These are phyloP conservation scores for Smallanthus sonchifolius DNA, from an alignment of 129 eudicot genomes.

Conservation along the genomic window DNA sequence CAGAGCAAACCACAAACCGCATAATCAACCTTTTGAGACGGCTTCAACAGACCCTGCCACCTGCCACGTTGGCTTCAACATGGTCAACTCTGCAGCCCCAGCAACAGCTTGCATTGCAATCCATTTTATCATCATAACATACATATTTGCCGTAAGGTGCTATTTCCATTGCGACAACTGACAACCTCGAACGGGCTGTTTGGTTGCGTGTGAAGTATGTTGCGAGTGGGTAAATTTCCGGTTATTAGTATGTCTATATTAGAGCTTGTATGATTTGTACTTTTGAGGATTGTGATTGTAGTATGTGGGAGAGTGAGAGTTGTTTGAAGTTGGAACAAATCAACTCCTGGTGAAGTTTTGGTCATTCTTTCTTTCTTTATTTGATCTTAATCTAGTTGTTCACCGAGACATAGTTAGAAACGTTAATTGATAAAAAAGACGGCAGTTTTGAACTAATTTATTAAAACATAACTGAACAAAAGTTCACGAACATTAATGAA, in stretches of 20 bases:
- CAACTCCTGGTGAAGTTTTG: not conserved
- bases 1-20: conserved; percentile 66
- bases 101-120: conserved; percentile 75
- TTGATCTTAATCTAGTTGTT: not conserved
- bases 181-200: not conserved
- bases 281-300: not conserved
- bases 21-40: conserved; percentile 67
- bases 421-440: not conserved
- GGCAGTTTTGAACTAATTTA: not conserved
- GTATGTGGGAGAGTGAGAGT: not conserved
- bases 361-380: not conserved
- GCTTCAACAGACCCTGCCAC: conserved; percentile 75
- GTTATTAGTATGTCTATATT: not conserved
- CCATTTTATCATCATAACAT: conserved; percentile 52
- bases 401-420: not conserved
- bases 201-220: not conserved
- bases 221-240: not conserved
- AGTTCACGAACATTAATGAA: no score
- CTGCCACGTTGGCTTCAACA: conserved; percentile 56
- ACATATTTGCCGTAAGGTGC: not conserved
- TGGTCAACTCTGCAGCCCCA: conserved; percentile 84
- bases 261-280: not conserved
- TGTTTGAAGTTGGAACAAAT: not conserved
- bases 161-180: not conserved
- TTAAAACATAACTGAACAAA: no score